Conservation (phyloP, 805 yeast species). For the Aciculoconidium aculeatum region DNA sequence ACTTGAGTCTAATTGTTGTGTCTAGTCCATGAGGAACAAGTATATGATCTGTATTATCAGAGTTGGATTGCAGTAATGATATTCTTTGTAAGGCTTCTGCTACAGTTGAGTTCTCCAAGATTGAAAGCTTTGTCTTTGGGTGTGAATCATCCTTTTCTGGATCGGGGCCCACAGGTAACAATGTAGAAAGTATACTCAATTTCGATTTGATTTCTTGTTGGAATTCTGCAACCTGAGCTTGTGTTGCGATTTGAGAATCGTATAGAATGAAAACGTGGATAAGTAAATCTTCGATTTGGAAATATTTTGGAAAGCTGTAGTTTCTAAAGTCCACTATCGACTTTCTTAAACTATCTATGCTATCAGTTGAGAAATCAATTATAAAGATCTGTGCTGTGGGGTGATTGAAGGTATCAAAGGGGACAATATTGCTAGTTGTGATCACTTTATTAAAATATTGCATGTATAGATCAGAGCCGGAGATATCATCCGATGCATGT, state of each 20-base stretch:
- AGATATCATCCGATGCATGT: conserved; percentile 6
- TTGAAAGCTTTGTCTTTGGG: conserved; percentile 3
- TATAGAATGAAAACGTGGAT: conserved; percentile 31
- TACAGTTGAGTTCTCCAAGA: conserved; percentile 34
- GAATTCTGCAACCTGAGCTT: conserved; percentile 25
- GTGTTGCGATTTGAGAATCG: conserved; percentile 16
- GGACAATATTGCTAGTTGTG: conserved; percentile 54
- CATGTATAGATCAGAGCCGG: conserved; percentile 40
- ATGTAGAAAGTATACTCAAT: conserved; percentile 24
- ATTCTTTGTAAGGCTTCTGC: conserved; percentile 45
- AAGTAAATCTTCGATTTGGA: conserved; percentile 60
- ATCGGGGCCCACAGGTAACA: conserved; percentile 10
- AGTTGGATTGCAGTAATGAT: conserved; percentile 15
- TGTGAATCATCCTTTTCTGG: conserved; percentile 1
- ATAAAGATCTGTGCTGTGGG: conserved; percentile 74
- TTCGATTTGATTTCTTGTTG: conserved; percentile 21
- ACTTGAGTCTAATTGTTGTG: conserved; percentile 29
- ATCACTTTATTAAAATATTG: conserved; percentile 54
- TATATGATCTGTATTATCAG: conserved; percentile 10
- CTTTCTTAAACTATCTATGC: conserved; percentile 51
- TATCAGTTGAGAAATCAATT: conserved; percentile 47
- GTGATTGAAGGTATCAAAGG: conserved; percentile 83
- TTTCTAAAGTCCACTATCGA: conserved; percentile 44
- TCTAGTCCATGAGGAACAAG: conserved; percentile 34
- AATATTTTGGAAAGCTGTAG: conserved; percentile 55